phyloP scores from a whole-genome alignment of 495 filamentous ascomycete species.

The Podospora fimiseda region DNA sequence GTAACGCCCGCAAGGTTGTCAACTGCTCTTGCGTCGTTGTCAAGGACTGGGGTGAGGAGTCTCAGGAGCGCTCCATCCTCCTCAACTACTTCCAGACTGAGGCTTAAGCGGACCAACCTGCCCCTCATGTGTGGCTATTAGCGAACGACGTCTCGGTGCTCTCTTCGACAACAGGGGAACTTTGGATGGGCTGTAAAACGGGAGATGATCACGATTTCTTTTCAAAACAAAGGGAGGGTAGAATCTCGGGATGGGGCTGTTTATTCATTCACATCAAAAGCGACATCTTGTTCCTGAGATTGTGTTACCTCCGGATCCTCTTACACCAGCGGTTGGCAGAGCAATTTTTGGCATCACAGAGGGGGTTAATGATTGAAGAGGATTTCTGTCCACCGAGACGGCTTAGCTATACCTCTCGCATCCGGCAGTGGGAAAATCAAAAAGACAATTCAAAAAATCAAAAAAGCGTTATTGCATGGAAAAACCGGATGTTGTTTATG shows the following conservation, averaged over 20 bases:
- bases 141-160: neutral
- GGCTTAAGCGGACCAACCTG: conserved; percentile 38
- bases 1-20: conserved; percentile 98
- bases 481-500: no score
- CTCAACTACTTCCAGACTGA: conserved; percentile 98
- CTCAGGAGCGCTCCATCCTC: conserved; percentile 92
- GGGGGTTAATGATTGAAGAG: conserved; percentile 11
- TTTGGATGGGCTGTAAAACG: neutral
- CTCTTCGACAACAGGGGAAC: neutral
- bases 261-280: neutral
- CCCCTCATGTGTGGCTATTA: conserved; percentile 6
- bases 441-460: conserved; percentile 3
- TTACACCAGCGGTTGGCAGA: no score
- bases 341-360: neutral
- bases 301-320: no score
- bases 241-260: neutral
- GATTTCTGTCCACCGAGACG: neutral
- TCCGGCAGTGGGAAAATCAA: neutral
- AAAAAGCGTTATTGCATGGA: neutral
- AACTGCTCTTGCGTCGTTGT: conserved; percentile 99
- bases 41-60: conserved; percentile 99
- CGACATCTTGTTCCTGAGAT: no score
- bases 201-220: neutral
- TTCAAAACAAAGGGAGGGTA: no score
- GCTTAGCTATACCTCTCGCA: neutral